Percentiles rank a stretch among this genome's conserved stretches.
Conservation (phyloP, 2,329 filamentous ascomycete genomes). For the Aaosphaeria arxii region DNA sequence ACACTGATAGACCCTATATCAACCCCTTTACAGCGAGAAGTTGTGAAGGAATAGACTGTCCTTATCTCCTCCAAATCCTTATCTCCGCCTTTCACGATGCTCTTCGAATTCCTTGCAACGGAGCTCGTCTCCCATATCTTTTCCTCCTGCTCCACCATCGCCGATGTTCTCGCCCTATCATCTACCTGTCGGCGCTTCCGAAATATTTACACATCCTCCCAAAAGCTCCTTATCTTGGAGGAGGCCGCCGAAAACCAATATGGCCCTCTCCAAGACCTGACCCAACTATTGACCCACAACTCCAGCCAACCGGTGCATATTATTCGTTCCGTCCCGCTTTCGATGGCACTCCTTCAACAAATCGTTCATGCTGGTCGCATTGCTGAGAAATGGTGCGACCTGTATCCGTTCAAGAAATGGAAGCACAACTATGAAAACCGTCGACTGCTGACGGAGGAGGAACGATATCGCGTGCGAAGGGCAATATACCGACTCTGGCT, state of each 20-base stretch:
- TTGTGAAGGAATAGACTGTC: no score
- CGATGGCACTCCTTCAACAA: slow-evolving; percentile 54
- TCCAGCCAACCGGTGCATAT: slow-evolving; percentile 57
- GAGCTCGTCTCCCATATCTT: slow-evolving; percentile 59
- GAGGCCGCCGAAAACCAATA: slow-evolving; percentile 54
- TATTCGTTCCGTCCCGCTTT: slow-evolving; percentile 52
- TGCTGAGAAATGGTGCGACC: slow-evolving; percentile 56
- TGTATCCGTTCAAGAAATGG: slow-evolving; percentile 65
- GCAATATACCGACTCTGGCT: slow-evolving; percentile 62
- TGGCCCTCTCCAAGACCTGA: slow-evolving; percentile 57
- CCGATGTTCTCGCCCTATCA: slow-evolving; percentile 54
- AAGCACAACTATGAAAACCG: slow-evolving; percentile 55
- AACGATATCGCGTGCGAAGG: slow-evolving; percentile 52
- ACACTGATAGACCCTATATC: no score
- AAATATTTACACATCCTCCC: slow-evolving; percentile 51
- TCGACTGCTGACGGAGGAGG: slow-evolving; percentile 49
- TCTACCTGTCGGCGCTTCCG: slow-evolving; percentile 55
- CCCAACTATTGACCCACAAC: slow-evolving; percentile 61
- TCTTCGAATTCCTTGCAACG: slow-evolving; percentile 54
- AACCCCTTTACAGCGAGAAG: no score
- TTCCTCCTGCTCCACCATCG: slow-evolving; percentile 50
- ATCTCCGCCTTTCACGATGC: slow-evolving; percentile 43
- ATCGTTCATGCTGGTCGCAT: slow-evolving; percentile 53
- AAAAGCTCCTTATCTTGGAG: slow-evolving; percentile 54
- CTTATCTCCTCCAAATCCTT: not conserved